Evolutionary conservation across 2,329 filamentous ascomycete genomes (phyloP), one percentile per base, ranked within the genome.

Genomic region (Scedosporium apiospermum): DNA sequence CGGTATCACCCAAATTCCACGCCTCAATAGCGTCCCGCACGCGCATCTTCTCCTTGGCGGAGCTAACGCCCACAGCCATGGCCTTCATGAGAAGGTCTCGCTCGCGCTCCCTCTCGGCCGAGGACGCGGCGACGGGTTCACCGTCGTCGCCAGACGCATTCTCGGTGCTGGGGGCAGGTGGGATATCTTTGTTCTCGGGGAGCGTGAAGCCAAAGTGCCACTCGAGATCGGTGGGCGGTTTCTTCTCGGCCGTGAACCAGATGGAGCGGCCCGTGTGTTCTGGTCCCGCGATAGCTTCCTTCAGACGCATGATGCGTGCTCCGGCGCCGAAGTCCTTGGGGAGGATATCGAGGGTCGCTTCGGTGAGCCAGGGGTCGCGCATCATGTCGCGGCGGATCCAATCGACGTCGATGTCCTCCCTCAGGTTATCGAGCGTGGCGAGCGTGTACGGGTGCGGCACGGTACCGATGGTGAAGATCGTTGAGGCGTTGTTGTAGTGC

Each of bases 401-500:
- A 6, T 78, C 73, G 1, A 88, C 75, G 58, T 88, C 87, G 58
- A 90, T 77, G 1, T 80, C 76, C 2, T 85, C 80, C 49, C 83
- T 80, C 63, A 85, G 81, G 66, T 85, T 81, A 64, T 85, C 81
- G 18, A 98, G 78, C 12, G 86, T 83, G 62, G 87, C 83, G 51
- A 91, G 80, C 1, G 93, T 97, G 78, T 92, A 96, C 0, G 95
- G 95, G 72, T 99, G 95, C 0, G 93, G 93, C 12, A 98, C 88
- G 0, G 87, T 90, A 64, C 89, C 92, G 66, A 99, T 90, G 2
- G 89, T 91, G 77, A 92, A 98, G 16, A 88, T 71, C 1, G 79
- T 80, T 14, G 87, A 87, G 4, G 81, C 82, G 73, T 97, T 96
- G 62, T 82, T 82, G 73, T 91, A 95, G 18, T 81, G 76, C 3